Percentiles rank a stretch among this genome's conserved stretches.
These are phyloP conservation scores for Backusella macrospora DNA, from an alignment of 192 early-diverging fungal genomes.

Conservation along the genomic window DNA sequence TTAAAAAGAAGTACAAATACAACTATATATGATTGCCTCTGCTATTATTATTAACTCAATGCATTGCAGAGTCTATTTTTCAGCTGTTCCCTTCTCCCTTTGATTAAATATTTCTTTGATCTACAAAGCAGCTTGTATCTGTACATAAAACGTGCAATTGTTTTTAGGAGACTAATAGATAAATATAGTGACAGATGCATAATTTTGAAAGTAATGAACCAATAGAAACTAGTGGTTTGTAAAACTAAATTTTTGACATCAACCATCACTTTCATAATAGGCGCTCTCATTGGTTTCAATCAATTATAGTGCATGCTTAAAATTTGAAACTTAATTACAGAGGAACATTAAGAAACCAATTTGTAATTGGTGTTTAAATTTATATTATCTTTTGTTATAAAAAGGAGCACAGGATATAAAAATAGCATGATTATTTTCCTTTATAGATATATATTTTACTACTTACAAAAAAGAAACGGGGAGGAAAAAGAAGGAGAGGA, in stretches of 20 bases:
- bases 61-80: background rate
- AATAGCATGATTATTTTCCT: background rate
- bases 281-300: background rate
- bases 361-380: no score
- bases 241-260: background rate
- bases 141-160: conserved; percentile 8
- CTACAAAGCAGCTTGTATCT: background rate
- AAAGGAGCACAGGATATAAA: background rate
- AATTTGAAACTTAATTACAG: background rate
- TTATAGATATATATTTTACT: background rate
- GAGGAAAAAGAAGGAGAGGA: background rate
- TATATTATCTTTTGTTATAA: background rate
- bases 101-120: background rate
- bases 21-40: background rate
- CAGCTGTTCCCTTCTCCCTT: background rate
- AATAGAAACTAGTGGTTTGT: background rate
- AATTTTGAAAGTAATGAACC: background rate
- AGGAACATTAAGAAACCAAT: background rate
- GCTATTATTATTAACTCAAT: background rate
- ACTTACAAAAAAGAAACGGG: background rate
- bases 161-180: background rate
- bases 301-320: background rate
- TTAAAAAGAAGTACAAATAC: background rate
- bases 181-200: background rate
- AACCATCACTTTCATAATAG: background rate